Conservation (phyloP, 805 yeast species). For the Danielozyma ontarioensis region DNA sequence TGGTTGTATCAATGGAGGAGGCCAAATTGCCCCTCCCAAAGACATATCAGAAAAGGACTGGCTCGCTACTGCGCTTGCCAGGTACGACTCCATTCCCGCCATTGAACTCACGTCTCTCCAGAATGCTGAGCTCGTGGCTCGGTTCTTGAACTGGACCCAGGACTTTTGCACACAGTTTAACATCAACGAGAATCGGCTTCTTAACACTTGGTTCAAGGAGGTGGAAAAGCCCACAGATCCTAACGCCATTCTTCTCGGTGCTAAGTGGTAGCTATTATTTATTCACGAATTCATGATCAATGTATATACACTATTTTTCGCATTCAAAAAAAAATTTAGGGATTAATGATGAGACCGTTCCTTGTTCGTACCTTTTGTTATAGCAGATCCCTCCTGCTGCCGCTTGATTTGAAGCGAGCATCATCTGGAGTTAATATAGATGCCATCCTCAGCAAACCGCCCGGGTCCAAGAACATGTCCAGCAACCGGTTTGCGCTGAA, state of each 20-base stretch:
- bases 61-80: constrained; percentile 31
- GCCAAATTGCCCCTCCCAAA: constrained; percentile 58
- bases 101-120: constrained; percentile 7
- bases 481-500: constrained; percentile 2
- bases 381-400: no score
- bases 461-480: background rate
- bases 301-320: background rate
- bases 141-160: constrained; percentile 26
- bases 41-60: constrained; percentile 38
- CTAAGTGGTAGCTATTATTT: constrained; percentile 46
- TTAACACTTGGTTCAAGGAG: constrained; percentile 42
- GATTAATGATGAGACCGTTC: no score
- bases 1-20: constrained; percentile 97
- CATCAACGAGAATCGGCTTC: constrained; percentile 31
- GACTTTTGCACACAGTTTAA: constrained; percentile 25
- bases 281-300: background rate
- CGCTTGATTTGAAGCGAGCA: no score
- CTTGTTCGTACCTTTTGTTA: no score
- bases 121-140: constrained; percentile 8
- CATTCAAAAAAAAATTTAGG: no score
- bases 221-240: constrained; percentile 51
- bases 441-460: background rate
- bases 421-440: no score
- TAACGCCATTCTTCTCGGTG: constrained; percentile 44
- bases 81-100: constrained; percentile 30